Conservation (phyloP, 139 green algal species). For the Tetradesmus lagerheimii region DNA sequence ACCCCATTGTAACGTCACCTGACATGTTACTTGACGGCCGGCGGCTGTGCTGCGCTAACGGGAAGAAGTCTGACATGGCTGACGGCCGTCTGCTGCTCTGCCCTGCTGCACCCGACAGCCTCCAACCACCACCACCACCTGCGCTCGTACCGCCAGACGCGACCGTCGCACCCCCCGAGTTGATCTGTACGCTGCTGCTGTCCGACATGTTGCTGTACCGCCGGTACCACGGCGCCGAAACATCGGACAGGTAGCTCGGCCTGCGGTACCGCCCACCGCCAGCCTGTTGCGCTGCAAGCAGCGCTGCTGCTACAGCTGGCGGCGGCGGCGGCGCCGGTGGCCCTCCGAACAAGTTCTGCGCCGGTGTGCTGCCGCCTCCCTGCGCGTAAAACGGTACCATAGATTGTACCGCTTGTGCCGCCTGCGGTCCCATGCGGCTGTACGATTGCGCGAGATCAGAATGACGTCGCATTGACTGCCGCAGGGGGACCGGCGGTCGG, state of each 20-base stretch:
- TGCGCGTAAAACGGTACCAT: neutral
- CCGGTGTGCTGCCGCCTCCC: neutral
- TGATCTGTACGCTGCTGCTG: neutral
- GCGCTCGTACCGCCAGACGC: neutral
- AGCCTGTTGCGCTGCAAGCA: neutral
- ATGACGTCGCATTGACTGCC: neutral
- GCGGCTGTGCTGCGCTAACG: neutral
- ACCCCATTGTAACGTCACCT: neutral
- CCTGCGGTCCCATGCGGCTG: constrained; percentile 5
- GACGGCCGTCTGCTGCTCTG: neutral
- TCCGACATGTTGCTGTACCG: constrained; percentile 33
- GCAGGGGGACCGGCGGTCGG: neutral
- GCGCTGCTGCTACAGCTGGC: neutral
- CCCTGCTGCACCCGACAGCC: neutral
- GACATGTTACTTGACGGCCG: neutral
- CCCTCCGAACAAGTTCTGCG: neutral
- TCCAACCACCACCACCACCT: too few species aligned
- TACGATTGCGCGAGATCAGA: neutral
- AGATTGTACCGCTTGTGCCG: neutral
- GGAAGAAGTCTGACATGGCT: constrained; percentile 24
- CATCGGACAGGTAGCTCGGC: constrained; percentile 24
- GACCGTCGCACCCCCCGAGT: neutral
- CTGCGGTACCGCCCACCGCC: neutral
- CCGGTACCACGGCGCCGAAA: neutral
- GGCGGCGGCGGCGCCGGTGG: neutral